phyloP scores from a whole-genome alignment of 345 rosid genomes.

The Theobroma cacao region DNA sequence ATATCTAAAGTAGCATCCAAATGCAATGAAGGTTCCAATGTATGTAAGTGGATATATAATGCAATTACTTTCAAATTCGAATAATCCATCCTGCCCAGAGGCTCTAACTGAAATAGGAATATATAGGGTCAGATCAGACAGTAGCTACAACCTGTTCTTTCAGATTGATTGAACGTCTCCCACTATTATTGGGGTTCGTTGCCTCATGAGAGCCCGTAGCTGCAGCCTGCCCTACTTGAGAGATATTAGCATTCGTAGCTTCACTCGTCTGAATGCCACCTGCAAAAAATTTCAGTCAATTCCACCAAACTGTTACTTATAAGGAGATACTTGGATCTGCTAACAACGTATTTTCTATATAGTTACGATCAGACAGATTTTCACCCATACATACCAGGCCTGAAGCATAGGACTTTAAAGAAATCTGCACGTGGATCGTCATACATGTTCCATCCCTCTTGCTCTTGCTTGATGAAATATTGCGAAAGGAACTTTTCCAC shows the following conservation, averaged over 20 bases:
- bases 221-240: conserved; percentile 38
- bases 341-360: conserved; percentile 8
- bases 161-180: not conserved
- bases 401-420: conserved; percentile 42
- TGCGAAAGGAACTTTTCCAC: conserved; percentile 44
- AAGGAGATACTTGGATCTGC: conserved; percentile 19
- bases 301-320: not conserved
- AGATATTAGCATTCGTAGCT: not conserved
- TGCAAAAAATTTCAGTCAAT: conserved; percentile 7
- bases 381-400: conserved; percentile 30
- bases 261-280: conserved; percentile 11
- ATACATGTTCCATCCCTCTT: conserved; percentile 36
- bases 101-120: not conserved
- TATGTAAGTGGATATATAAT: no score
- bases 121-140: no score
- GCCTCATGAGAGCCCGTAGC: not conserved
- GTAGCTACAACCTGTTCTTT: not conserved
- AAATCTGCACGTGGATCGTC: conserved; percentile 50
- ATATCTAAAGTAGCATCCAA: not conserved
- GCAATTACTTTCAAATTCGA: not conserved
- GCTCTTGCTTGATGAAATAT: conserved; percentile 34
- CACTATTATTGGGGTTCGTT: not conserved
- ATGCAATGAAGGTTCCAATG: no score
- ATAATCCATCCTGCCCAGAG: not conserved
- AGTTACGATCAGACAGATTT: conserved; percentile 1